A percentile compares a stretch with the other conserved stretches of the same genome.
Evolutionary conservation across 2,329 filamentous ascomycete species (phyloP).

Genomic region (Xylariaceae sp.): DNA sequence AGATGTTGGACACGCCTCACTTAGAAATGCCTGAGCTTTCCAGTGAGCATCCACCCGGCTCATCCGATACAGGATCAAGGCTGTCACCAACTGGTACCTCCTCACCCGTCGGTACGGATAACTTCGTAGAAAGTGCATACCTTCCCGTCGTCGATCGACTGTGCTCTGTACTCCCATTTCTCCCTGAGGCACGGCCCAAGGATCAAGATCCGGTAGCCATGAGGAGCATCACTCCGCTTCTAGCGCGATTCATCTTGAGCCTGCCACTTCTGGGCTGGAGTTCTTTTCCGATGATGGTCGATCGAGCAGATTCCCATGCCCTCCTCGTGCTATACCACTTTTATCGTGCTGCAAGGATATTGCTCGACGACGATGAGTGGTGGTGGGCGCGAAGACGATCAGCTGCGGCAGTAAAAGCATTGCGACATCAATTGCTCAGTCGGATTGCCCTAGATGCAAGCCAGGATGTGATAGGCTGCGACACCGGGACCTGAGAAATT

Average conservation of each 20-base stretch:
- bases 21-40: not conserved
- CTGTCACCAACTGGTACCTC: not conserved
- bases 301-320: constrained; percentile 6
- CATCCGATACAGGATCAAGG: not conserved
- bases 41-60: not conserved
- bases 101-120: not conserved
- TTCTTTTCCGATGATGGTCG: constrained; percentile 8
- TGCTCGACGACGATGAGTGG: constrained; percentile 1
- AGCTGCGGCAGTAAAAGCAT: not conserved
- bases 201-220: not conserved
- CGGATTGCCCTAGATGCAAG: too few relatives aligned
- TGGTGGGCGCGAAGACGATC: constrained; percentile 11
- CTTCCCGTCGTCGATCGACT: not conserved
- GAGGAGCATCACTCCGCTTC: not conserved
- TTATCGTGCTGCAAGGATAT: constrained; percentile 7
- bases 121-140: constrained; percentile 3
- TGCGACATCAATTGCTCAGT: too few relatives aligned
- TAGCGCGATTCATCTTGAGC: constrained; percentile 7
- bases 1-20: constrained; percentile 2
- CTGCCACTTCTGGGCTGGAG: constrained; percentile 7
- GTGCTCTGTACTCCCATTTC: constrained; percentile 2
- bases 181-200: not conserved
- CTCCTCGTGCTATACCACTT: constrained; percentile 12
- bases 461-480: too few relatives aligned
- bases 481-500: too few relatives aligned